These are phyloP conservation scores for Senecio squalidus DNA, from an alignment of 140 eudicot species.

Conservation along the genomic window DNA sequence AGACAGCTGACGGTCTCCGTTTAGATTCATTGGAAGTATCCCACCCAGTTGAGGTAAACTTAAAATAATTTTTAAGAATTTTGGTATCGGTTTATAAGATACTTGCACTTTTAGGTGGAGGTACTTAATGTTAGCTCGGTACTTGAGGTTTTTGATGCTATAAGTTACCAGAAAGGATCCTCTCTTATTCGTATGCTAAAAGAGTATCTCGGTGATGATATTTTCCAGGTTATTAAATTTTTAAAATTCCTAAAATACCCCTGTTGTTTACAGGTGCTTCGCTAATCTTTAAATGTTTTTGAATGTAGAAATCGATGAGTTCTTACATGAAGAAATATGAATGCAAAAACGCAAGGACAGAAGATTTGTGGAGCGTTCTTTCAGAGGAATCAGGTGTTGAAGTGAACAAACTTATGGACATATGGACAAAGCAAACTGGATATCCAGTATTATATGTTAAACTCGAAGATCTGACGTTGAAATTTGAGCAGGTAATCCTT, in stretches of 20 bases:
- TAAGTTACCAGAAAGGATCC: constrained; percentile 51
- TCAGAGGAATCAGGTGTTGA: constrained; percentile 46
- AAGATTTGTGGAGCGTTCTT: constrained; percentile 48
- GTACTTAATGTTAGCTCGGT: constrained; percentile 36
- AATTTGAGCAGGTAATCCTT: constrained; percentile 42
- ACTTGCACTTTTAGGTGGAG: constrained; percentile 38
- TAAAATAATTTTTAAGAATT: background rate
- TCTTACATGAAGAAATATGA: constrained; percentile 46
- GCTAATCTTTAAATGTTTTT: constrained; percentile 15
- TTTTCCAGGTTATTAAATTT: constrained; percentile 39
- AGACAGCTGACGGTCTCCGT: constrained; percentile 37
- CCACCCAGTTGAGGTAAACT: constrained; percentile 46
- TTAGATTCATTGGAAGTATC: constrained; percentile 43
- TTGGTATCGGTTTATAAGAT: background rate
- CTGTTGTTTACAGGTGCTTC: background rate
- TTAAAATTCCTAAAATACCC: constrained; percentile 3
- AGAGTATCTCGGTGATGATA: constrained; percentile 47
- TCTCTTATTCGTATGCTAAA: constrained; percentile 50
- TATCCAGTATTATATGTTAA: constrained; percentile 39
- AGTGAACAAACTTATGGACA: constrained; percentile 43
- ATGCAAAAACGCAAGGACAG: constrained; percentile 37
- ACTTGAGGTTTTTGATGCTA: constrained; percentile 40
- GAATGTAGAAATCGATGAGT: constrained; percentile 39
- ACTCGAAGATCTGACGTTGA: constrained; percentile 30
- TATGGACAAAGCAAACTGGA: constrained; percentile 54